phyloP scores from a whole-genome alignment of 768 basidiomycete genomes.

The Suillus ampliporus region DNA sequence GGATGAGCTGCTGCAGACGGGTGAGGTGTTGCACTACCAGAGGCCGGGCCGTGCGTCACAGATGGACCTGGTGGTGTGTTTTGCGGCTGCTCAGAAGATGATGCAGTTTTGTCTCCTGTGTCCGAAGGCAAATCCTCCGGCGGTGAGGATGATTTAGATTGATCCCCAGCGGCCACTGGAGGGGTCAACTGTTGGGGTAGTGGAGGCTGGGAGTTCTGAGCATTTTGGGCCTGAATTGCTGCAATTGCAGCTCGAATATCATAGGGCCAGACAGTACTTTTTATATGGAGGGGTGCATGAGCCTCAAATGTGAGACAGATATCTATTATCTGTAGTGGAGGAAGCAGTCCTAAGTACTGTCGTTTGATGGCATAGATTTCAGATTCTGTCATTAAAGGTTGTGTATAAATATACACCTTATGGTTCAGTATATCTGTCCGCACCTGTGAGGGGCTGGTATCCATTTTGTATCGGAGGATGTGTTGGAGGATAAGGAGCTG shows the following conservation, averaged over 20 bases:
- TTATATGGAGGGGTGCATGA: conserved; percentile 68
- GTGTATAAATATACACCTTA: conserved; percentile 30
- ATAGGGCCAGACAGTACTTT: conserved; percentile 72
- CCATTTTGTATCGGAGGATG: conserved; percentile 43
- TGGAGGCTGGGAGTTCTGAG: conserved; percentile 28
- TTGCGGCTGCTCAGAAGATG: conserved; percentile 19
- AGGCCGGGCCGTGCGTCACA: conserved; percentile 23
- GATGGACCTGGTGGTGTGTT: conserved; percentile 22
- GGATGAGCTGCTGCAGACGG: conserved; percentile 28
- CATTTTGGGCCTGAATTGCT: conserved; percentile 44
- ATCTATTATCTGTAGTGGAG: conserved; percentile 76
- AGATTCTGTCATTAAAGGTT: conserved; percentile 38
- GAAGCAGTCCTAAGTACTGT: conserved; percentile 71
- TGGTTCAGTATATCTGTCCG: conserved; percentile 32
- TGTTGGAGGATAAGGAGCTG: conserved; percentile 42
- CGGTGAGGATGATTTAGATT: conserved; percentile 1
- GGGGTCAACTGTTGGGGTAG: conserved; percentile 19
- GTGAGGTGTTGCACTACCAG: conserved; percentile 28
- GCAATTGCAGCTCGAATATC: conserved; percentile 71
- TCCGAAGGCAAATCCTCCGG: conserved; percentile 34
- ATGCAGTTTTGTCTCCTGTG: conserved; percentile 18
- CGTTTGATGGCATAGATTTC: conserved; percentile 67
- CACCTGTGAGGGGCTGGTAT: conserved; percentile 43
- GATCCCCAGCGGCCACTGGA: conserved; percentile 8
- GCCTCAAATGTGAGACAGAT: conserved; percentile 76